Base-by-base conservation (phyloP, 1,284 basidiomycete species). In the Irpex sp. region DNA sequence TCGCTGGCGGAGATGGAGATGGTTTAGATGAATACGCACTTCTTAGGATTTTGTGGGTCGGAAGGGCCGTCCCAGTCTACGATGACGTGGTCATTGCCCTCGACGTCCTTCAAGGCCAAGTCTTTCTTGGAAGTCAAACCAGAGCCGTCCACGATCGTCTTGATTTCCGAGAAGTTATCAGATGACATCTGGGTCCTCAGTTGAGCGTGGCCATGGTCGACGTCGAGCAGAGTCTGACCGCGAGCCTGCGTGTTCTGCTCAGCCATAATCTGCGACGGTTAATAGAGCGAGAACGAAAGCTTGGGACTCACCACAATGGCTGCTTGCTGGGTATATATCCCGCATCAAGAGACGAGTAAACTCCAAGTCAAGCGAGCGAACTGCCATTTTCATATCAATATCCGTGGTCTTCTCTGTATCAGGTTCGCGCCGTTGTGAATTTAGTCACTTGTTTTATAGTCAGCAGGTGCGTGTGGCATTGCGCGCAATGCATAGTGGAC, bases 251-350 rank as follows among this genome's bases (percentile, higher is more conserved):
- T 7, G 12, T 45, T 5, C 12, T 45, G 14, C n/a, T n/a, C n/a
- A 23, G 23, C 23, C 23, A 23, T 23, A 23, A 23, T 23, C 23
- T 23, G 23, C 23, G 23, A 23, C 23, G 23, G 39, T 9, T 4
- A 42, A 42, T 9, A 42, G 16, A 42, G 10, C 14, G 10, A 45
- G 14, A 45, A n/a, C 2, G 39, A 45, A 4, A 45, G 39, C 39
- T 45, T 45, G 39, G 16, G n/a, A 16, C 39, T 12, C 14, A 28
- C 14, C 8, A 12, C 4, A 16, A n/a, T 45, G 14, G 67, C 87
- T 88, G 83, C 85, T 87, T 3, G 70, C 84, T 85, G 57, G 4
- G 19, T 37, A 21, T 37, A 37, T 18, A 59, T n/a, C 2, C 14
- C 21, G 10, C 33, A 37, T 39, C 45, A 35, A 51, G 18, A 35